Evolutionary conservation across 1,139 yeast species (phyloP).

Genomic region (Saccharomyces hybrid): DNA sequence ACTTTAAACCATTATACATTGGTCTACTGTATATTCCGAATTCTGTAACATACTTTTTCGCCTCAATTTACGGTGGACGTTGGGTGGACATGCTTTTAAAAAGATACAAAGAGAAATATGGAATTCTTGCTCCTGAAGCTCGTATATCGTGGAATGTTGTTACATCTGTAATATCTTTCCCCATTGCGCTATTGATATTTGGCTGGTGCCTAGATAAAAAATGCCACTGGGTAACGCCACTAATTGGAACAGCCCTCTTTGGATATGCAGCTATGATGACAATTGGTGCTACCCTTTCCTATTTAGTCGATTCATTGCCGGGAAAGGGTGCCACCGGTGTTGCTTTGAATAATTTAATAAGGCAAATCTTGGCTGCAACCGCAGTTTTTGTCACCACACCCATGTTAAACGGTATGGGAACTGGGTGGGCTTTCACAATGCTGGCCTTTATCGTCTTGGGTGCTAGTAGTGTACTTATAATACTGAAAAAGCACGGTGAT

Average conservation of each 20-base stretch:
- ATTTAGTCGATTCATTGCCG: constrained; percentile 75
- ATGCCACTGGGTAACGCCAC: constrained; percentile 66
- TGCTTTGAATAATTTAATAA: constrained; percentile 66
- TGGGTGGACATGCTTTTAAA: constrained; percentile 64
- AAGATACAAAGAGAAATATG: constrained; percentile 52
- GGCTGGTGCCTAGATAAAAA: constrained; percentile 74
- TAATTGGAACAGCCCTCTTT: constrained; percentile 70
- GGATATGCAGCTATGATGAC: constrained; percentile 83
- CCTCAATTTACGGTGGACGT: constrained; percentile 68
- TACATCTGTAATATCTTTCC: constrained; percentile 52
- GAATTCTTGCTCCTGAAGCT: constrained; percentile 65
- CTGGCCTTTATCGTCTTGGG: constrained; percentile 49
- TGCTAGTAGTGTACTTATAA: constrained; percentile 38
- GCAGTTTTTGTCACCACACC: constrained; percentile 76
- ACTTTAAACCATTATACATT: constrained; percentile 53
- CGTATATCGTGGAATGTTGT: constrained; percentile 70
- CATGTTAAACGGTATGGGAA: constrained; percentile 50
- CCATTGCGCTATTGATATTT: constrained; percentile 60
- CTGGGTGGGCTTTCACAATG: constrained; percentile 64
- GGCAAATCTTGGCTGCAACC: constrained; percentile 67
- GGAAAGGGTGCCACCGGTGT: constrained; percentile 88
- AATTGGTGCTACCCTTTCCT: constrained; percentile 74
- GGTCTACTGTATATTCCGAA: constrained; percentile 81
- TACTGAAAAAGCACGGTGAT: constrained; percentile 52
- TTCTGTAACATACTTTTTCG: constrained; percentile 66